Conservation (phyloP, 2,329 filamentous ascomycete species). For the Plenodomus biglobosus region DNA sequence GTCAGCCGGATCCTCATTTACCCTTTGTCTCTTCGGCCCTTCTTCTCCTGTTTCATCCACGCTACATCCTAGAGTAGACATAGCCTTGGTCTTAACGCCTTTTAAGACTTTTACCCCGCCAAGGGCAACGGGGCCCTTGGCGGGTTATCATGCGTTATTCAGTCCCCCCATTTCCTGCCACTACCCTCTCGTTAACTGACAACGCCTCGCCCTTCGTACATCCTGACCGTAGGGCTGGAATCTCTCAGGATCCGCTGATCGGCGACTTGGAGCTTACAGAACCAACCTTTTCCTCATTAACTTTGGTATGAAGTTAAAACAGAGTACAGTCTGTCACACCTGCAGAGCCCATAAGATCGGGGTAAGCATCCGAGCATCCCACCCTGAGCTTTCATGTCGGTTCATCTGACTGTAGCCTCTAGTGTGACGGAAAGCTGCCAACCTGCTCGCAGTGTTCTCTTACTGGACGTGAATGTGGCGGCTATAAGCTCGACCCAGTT, state of each 20-base stretch:
- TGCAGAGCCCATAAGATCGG: slow-evolving; percentile 8
- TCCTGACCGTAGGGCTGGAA: too few species aligned
- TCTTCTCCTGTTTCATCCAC: too few species aligned
- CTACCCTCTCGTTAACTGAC: not conserved
- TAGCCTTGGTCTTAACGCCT: too few species aligned
- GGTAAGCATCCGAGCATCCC: not conserved
- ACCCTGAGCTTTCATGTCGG: not conserved
- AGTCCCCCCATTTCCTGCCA: not conserved
- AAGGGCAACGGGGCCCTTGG: not conserved
- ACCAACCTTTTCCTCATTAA: too few species aligned
- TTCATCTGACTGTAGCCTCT: slow-evolving; percentile 18
- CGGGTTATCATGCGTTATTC: not conserved
- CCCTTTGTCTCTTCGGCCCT: too few species aligned
- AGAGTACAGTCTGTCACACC: slow-evolving; percentile 2
- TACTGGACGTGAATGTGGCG: slow-evolving; percentile 23
- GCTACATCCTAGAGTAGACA: not conserved
- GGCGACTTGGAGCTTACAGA: too few species aligned
- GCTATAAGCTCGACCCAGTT: slow-evolving; percentile 21
- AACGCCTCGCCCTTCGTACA: too few species aligned
- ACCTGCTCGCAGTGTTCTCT: slow-evolving; percentile 27
- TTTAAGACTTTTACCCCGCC: not conserved
- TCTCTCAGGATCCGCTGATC: too few species aligned
- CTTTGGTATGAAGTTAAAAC: slow-evolving; percentile 3
- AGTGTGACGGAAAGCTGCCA: slow-evolving; percentile 22
- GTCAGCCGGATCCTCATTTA: too few species aligned